Evolutionary conservation across 768 basidiomycete genomes (phyloP).

Genomic region (Lactarius akahatsu): DNA sequence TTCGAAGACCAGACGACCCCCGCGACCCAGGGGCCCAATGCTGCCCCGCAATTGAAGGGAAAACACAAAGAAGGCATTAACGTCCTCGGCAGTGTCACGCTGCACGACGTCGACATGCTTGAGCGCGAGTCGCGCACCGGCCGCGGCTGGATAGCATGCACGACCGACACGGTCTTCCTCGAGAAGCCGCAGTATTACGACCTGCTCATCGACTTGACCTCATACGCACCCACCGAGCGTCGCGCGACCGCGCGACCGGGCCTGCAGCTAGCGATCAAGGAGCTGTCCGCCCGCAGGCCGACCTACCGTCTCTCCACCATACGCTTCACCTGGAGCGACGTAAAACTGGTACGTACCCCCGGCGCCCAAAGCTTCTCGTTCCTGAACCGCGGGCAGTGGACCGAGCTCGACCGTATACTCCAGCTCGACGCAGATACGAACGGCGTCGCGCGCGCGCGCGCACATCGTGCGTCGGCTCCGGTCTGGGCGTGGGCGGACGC

Average conservation of each 20-base stretch:
- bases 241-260: constrained; percentile 51
- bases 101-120: constrained; percentile 67
- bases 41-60: constrained; percentile 36
- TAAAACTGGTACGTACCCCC: constrained; percentile 54
- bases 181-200: constrained; percentile 81
- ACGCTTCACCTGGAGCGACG: constrained; percentile 82
- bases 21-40: not conserved
- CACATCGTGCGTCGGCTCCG: not conserved
- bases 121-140: constrained; percentile 55
- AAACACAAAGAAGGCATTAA: constrained; percentile 53
- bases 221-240: constrained; percentile 54
- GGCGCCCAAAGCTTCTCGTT: too few relatives aligned
- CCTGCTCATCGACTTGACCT: constrained; percentile 76
- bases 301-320: constrained; percentile 59
- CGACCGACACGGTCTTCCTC: constrained; percentile 81
- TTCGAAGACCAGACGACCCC: constrained; percentile 42
- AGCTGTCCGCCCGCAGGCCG: constrained; percentile 40
- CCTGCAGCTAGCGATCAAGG: constrained; percentile 58
- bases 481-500: constrained; percentile 57
- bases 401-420: constrained; percentile 70
- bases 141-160: constrained; percentile 83
- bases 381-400: constrained; percentile 52
- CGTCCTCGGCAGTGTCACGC: constrained; percentile 78
- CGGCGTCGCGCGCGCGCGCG: constrained; percentile 1
- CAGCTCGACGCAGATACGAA: constrained; percentile 44